Evolutionary conservation across 2,329 filamentous ascomycete genomes (phyloP).

Genomic region (Botrytis deweyae): DNA sequence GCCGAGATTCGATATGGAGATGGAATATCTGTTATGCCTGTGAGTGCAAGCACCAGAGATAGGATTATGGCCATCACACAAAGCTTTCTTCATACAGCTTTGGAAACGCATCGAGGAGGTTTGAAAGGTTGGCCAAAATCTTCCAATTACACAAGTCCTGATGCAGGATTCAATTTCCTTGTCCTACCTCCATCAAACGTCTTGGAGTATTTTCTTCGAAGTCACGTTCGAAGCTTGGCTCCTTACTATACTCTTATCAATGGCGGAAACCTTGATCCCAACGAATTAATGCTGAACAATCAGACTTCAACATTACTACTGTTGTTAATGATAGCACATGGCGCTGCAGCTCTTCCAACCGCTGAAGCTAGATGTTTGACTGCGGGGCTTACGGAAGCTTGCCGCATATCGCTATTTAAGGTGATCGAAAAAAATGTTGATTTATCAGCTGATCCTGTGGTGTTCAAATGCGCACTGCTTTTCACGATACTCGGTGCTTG

Average conservation of each 20-base stretch:
- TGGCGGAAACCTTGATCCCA: conserved; percentile 61
- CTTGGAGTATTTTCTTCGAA: conserved; percentile 65
- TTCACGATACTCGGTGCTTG: conserved; percentile 68
- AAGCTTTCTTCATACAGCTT: conserved; percentile 67
- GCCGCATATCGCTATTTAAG: conserved; percentile 70
- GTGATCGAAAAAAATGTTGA: conserved; percentile 70
- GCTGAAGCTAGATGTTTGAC: conserved; percentile 64
- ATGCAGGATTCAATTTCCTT: conserved; percentile 59
- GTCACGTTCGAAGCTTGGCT: conserved; percentile 64
- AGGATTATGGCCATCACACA: conserved; percentile 71
- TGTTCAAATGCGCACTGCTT: conserved; percentile 64
- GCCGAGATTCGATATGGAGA: conserved; percentile 24
- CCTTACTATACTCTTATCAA: conserved; percentile 65
- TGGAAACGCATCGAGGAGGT: conserved; percentile 61
- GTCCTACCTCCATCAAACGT: conserved; percentile 65
- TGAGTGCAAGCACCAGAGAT: conserved; percentile 56
- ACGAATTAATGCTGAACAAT: conserved; percentile 65
- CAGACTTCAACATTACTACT: conserved; percentile 65
- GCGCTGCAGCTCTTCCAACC: conserved; percentile 64
- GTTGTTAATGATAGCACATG: conserved; percentile 71
- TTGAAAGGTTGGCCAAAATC: conserved; percentile 36
- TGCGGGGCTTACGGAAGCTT: conserved; percentile 67
- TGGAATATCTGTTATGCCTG: conserved; percentile 45
- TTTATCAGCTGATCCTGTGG: conserved; percentile 63
- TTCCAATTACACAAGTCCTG: conserved; percentile 40